A percentile compares a stretch with the other conserved stretches of the same genome.
Conservation (phyloP, 1,284 basidiomycete genomes). For the Rhodotorula sp. region DNA sequence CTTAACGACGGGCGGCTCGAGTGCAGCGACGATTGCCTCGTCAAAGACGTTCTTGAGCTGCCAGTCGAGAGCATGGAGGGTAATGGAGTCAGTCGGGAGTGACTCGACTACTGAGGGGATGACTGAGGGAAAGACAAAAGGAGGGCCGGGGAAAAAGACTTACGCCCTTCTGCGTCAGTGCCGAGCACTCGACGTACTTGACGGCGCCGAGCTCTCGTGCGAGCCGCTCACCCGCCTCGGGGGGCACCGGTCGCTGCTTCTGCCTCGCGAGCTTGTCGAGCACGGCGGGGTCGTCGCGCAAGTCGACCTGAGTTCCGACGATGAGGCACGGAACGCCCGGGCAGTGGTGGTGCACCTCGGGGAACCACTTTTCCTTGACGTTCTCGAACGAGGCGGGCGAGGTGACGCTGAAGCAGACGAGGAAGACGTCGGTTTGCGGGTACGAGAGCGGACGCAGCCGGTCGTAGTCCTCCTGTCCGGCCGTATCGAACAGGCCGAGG, state of each 20-base stretch:
- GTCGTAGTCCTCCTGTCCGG: slow-evolving; percentile 99
- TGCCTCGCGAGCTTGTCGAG: slow-evolving; percentile 92
- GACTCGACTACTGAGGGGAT: no score
- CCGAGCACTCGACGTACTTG: slow-evolving; percentile 99
- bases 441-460: slow-evolving; percentile 97
- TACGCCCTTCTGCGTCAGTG: slow-evolving; percentile 90
- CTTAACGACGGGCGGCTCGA: slow-evolving; percentile 90
- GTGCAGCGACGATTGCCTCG: slow-evolving; percentile 97
- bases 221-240: slow-evolving; percentile 87
- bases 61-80: background rate
- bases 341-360: slow-evolving; percentile 94
- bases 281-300: slow-evolving; percentile 88
- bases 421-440: slow-evolving; percentile 98
- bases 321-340: slow-evolving; percentile 99
- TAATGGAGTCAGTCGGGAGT: no score
- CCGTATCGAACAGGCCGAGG: slow-evolving; percentile 96
- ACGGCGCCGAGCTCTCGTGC: slow-evolving; percentile 94
- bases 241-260: slow-evolving; percentile 88
- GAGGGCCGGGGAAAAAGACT: slow-evolving; percentile 2
- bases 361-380: slow-evolving; percentile 99
- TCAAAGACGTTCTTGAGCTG: slow-evolving; percentile 97
- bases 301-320: slow-evolving; percentile 96
- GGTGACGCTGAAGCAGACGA: slow-evolving; percentile 98
- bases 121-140: no score
- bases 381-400: slow-evolving; percentile 99